Conservation (phyloP, 2,329 filamentous ascomycete species). For the Fusarium robinianum region DNA sequence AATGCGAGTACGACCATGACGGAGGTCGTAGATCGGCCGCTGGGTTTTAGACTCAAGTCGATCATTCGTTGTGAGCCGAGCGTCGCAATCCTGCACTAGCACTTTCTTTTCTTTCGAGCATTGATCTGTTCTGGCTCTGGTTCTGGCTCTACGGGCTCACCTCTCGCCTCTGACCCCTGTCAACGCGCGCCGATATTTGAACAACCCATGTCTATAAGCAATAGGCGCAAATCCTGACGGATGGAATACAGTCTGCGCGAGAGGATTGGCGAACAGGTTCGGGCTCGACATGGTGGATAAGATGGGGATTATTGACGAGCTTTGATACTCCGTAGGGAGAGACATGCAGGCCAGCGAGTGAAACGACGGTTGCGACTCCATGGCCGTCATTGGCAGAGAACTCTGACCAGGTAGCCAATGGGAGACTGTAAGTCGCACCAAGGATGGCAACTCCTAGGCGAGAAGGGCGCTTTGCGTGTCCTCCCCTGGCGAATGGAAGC, state of each 20-base stretch:
- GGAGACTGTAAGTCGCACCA: slow-evolving; percentile 11
- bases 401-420: slow-evolving; percentile 25
- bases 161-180: slow-evolving; percentile 9
- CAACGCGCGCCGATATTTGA: slow-evolving; percentile 23
- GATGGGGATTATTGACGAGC: slow-evolving; percentile 20
- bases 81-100: too few relatives aligned
- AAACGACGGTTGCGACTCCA: slow-evolving; percentile 25
- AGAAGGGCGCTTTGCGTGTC: slow-evolving; percentile 28
- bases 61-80: too few relatives aligned
- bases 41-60: too few relatives aligned
- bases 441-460: slow-evolving; percentile 20
- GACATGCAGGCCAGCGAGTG: slow-evolving; percentile 33
- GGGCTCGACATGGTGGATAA: slow-evolving; percentile 23
- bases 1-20: too few relatives aligned
- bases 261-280: slow-evolving; percentile 36
- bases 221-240: slow-evolving; percentile 15
- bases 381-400: slow-evolving; percentile 34
- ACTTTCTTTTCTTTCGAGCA: too few relatives aligned
- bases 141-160: slow-evolving; percentile 5
- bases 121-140: too few relatives aligned
- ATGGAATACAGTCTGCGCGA: slow-evolving; percentile 17
- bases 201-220: slow-evolving; percentile 30
- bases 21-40: too few relatives aligned
- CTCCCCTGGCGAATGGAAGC: slow-evolving; percentile 30
- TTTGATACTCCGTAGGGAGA: slow-evolving; percentile 24